Evolutionary conservation across 2,329 filamentous ascomycete genomes (phyloP).

Genomic region (Colletotrichum shisoi): DNA sequence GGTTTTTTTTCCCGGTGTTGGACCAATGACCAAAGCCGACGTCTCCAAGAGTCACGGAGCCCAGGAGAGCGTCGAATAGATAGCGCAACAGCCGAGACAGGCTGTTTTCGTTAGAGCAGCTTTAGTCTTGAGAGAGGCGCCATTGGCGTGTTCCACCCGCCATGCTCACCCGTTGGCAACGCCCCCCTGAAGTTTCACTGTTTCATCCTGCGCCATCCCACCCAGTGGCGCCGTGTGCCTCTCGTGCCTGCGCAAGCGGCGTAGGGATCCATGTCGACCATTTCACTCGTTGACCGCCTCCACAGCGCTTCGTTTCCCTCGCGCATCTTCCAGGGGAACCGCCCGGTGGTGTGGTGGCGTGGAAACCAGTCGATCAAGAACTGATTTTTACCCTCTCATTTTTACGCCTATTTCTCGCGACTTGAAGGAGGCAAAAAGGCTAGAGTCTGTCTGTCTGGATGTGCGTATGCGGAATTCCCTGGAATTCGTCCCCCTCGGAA

Average conservation of each 20-base stretch:
- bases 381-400: background rate
- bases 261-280: constrained; percentile 26
- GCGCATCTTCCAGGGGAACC: constrained; percentile 29
- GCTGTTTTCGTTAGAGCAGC: constrained; percentile 11
- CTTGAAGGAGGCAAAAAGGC: constrained; percentile 35
- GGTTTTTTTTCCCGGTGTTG: constrained; percentile 19
- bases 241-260: constrained; percentile 40
- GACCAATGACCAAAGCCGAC: constrained; percentile 24
- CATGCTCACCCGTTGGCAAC: constrained; percentile 28
- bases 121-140: constrained; percentile 8
- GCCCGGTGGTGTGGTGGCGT: constrained; percentile 35
- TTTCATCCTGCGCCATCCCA: constrained; percentile 39
- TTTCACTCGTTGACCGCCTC: constrained; percentile 14
- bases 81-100: constrained; percentile 24
- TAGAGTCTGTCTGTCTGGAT: too few species aligned
- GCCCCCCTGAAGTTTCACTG: constrained; percentile 39
- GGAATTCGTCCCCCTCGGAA: too few species aligned
- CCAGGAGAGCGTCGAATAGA: constrained; percentile 8
- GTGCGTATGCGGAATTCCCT: too few species aligned
- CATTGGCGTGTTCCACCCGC: constrained; percentile 34
- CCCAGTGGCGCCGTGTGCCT: constrained; percentile 33
- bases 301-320: constrained; percentile 22
- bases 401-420: background rate
- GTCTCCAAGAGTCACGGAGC: background rate
- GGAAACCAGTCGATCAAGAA: constrained; percentile 33